Conservation (phyloP, 2,329 filamentous ascomycete genomes). For the Cryphonectria japonica region DNA sequence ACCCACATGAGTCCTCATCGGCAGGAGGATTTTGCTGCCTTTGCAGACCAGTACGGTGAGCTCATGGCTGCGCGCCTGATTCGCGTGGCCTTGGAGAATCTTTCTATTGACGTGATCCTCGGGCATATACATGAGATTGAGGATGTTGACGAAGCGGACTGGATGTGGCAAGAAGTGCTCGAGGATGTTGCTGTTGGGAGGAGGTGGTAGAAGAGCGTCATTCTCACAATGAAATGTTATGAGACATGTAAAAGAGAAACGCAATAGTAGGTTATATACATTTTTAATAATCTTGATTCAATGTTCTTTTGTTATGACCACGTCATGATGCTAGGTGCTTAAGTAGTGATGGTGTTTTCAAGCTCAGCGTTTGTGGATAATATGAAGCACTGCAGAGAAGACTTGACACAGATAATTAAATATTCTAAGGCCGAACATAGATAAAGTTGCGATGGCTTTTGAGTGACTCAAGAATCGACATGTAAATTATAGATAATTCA, state of each 20-base stretch:
- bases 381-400: too few relatives aligned
- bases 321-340: too few relatives aligned
- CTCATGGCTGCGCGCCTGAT: background rate
- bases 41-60: background rate
- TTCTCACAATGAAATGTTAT: background rate
- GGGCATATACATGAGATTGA: background rate
- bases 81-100: background rate
- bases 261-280: too few relatives aligned
- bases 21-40: slow-evolving; percentile 1
- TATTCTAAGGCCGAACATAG: too few relatives aligned
- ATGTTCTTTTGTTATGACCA: too few relatives aligned
- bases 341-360: too few relatives aligned
- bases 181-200: background rate
- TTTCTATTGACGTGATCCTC: background rate
- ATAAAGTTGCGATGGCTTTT: too few relatives aligned
- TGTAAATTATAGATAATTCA: too few relatives aligned
- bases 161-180: background rate
- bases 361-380: too few relatives aligned
- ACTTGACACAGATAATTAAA: too few relatives aligned
- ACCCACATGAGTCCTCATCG: background rate
- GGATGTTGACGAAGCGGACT: background rate
- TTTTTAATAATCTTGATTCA: too few relatives aligned
- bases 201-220: background rate
- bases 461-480: too few relatives aligned
- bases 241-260: background rate